These are phyloP conservation scores for Penicillium verhagenii DNA, from an alignment of 495 filamentous ascomycete genomes.

Conservation along the genomic window DNA sequence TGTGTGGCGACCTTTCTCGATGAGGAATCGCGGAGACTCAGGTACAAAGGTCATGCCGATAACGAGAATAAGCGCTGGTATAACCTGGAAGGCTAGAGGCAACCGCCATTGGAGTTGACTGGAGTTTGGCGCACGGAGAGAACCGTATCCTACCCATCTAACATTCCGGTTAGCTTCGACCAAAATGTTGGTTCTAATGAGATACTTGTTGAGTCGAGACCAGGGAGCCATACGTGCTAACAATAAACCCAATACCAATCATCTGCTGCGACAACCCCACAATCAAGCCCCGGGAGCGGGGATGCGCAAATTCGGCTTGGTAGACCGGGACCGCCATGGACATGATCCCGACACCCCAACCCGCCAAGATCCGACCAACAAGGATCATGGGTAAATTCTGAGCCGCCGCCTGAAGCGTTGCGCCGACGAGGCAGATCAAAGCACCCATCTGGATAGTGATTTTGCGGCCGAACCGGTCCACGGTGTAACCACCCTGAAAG, in stretches of 20 bases:
- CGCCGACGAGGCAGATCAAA: conserved; percentile 53
- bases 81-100: conserved; percentile 53
- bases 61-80: conserved; percentile 44
- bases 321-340: conserved; percentile 60
- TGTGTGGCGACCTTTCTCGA: conserved; percentile 44
- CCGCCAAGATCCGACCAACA: conserved; percentile 60
- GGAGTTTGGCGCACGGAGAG: conserved; percentile 38
- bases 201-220: background rate
- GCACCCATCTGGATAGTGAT: conserved; percentile 57
- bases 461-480: conserved; percentile 49
- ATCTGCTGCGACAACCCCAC: conserved; percentile 61
- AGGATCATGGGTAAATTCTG: conserved; percentile 57
- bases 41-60: conserved; percentile 53
- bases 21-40: conserved; percentile 55
- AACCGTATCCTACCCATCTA: conserved; percentile 59
- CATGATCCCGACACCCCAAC: conserved; percentile 60
- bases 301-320: conserved; percentile 53
- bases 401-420: conserved; percentile 54
- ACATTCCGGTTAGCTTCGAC: background rate
- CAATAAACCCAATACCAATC: conserved; percentile 56
- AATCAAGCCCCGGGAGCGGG: conserved; percentile 53
- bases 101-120: conserved; percentile 55
- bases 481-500: conserved; percentile 35
- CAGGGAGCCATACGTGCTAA: conserved; percentile 38
- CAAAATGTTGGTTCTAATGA: background rate